Base-by-base conservation (phyloP, 2,329 filamentous ascomycete genomes). In the Penicillium sp. region DNA sequence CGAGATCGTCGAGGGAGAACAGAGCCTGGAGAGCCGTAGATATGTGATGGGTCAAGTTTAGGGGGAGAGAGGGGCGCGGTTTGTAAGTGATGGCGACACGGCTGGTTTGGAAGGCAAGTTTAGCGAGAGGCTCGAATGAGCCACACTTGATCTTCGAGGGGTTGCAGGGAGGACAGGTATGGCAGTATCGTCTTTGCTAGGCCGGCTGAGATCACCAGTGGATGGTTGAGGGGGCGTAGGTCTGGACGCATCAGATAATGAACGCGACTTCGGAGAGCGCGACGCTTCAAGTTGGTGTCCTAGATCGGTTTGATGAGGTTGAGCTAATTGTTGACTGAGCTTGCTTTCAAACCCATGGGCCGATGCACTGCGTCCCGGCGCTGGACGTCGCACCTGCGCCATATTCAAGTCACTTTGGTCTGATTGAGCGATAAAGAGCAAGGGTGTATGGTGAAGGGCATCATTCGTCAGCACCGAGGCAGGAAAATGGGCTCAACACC, bases 1-100 rank as follows among this genome's bases (percentile, higher is more conserved):
- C 93, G 85, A 30, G 92, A 97, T 58, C 92, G 87, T 61, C 93
- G 86, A 17, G 93, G 93, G 8, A 97, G 82, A 44, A 96, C 89
- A 51, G 92, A 95, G 26, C 89, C 88, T 2, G 92, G 91, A 1
- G 91, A 93, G 40, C 89, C 88, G 77, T 95, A 96, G 45, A 87
- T 90, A 63, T 91, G 89, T 19, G 88, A 88, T 53, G 89, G 83
- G 72, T 96, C 91, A 60, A 94, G 83, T 72, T 95, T 91, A 16
- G 92, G 91, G 91, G 2, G 91, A 96, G 57, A 93, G 81, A 64
- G 91, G 90, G 26, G 79, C 76, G 58, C 81, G 86, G 67, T 83
- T 87, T 61, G 79, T 75, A 50, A 80, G 76, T 57, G 79, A 73
- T 59, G 80, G 76, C 64, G 82, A 77, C 51, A 74, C 77, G 47